These are phyloP conservation scores for Scedosporium dehoogii DNA, from an alignment of 2,329 filamentous ascomycete genomes.

Conservation along the genomic window DNA sequence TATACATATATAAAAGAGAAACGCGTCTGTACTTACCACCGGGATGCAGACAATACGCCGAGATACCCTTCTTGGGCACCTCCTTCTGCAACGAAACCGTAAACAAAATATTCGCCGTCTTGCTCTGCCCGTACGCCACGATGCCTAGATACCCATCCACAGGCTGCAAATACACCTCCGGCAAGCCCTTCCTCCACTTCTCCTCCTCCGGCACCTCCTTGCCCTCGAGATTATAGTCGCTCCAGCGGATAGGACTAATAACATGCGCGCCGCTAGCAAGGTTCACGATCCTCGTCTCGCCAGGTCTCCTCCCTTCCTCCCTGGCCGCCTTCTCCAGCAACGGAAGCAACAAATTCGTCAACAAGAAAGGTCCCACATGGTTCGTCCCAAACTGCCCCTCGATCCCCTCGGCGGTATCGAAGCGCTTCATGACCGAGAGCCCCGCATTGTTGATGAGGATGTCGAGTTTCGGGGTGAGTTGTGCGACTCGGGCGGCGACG, in stretches of 20 bases:
- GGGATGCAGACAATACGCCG: conserved; percentile 12
- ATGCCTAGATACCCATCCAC: conserved; percentile 14
- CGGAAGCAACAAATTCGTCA: conserved; percentile 30
- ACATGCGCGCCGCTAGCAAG: conserved; percentile 24
- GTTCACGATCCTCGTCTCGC: conserved; percentile 26
- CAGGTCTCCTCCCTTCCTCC: background rate
- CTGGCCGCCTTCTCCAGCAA: conserved; percentile 15
- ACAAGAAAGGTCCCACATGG: conserved; percentile 35
- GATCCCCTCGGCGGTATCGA: conserved; percentile 27
- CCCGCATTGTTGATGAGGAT: conserved; percentile 36
- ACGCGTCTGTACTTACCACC: conserved; percentile 11
- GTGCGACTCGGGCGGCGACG: conserved; percentile 23
- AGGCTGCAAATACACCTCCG: background rate
- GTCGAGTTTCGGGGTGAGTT: conserved; percentile 18
- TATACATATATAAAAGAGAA: conserved; percentile 6
- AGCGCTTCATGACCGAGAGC: conserved; percentile 26
- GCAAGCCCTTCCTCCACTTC: background rate
- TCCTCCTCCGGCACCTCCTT: conserved; percentile 10
- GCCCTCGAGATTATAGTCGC: conserved; percentile 19
- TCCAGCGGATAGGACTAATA: conserved; percentile 20
- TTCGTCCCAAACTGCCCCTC: conserved; percentile 35
- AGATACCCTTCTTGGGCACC: conserved; percentile 6
- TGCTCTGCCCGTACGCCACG: conserved; percentile 18
- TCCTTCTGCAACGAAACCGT: conserved; percentile 9
- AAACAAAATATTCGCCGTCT: conserved; percentile 19